Conservation (phyloP, 345 rosid species). For the Eutrema yunnanense region DNA sequence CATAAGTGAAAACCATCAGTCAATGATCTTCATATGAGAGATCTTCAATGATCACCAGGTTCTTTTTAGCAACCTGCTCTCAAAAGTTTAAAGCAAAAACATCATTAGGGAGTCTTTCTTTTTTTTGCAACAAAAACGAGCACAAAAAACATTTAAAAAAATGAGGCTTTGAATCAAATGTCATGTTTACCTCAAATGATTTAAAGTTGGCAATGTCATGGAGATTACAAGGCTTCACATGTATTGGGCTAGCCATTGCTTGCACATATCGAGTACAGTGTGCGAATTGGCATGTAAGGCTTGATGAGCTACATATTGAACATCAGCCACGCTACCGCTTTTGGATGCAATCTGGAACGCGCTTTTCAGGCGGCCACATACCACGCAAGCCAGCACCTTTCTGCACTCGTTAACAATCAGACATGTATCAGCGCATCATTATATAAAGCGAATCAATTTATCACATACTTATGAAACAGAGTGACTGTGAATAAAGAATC, state of each 20-base stretch:
- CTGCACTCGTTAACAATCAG: conserved; percentile 38
- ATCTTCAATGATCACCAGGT: background rate
- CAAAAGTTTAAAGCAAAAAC: background rate
- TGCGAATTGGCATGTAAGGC: conserved; percentile 91
- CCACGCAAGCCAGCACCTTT: conserved; percentile 94
- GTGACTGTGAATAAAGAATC: background rate
- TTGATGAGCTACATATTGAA: conserved; percentile 97
- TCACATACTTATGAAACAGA: background rate
- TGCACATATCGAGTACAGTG: conserved; percentile 95
- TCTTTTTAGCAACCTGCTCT: conserved; percentile 6
- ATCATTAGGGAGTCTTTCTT: background rate
- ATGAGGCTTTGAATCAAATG: background rate
- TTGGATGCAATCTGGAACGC: conserved; percentile 95
- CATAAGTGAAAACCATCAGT: background rate
- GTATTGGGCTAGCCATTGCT: conserved; percentile 83
- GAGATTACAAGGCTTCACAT: conserved; percentile 42
- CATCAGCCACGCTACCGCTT: conserved; percentile 97
- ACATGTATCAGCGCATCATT: background rate
- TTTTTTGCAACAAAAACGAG: background rate
- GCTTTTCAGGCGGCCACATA: conserved; percentile 95
- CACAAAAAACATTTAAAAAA: background rate
- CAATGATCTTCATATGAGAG: conserved; percentile 4
- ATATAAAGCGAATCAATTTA: background rate
- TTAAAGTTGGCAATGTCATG: background rate
- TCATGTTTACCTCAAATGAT: conserved; percentile 4